These are phyloP conservation scores for Cladophialophora chaetospira DNA, from an alignment of 2,329 filamentous ascomycete species.

Conservation along the genomic window DNA sequence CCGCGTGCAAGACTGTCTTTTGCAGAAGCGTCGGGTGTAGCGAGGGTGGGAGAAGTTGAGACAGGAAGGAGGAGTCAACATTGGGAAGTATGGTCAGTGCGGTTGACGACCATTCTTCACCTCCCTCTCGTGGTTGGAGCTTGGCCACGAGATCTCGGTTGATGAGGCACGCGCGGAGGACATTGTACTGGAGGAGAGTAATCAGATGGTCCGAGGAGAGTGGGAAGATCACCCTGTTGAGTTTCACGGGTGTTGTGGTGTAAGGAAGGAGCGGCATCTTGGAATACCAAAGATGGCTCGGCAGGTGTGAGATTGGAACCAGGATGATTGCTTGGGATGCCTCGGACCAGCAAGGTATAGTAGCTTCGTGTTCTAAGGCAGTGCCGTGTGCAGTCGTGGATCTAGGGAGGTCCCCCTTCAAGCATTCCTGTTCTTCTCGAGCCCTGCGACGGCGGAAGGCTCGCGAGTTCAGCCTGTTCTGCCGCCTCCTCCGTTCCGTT, in stretches of 20 bases:
- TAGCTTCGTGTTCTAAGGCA: background rate
- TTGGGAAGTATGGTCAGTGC: background rate
- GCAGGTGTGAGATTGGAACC: background rate
- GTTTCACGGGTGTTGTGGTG: background rate
- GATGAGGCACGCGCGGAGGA: slow-evolving; percentile 41
- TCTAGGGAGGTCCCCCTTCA: background rate
- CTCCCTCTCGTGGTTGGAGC: background rate
- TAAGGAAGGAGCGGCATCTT: background rate
- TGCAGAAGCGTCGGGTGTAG: slow-evolving; percentile 44
- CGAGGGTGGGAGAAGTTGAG: slow-evolving; percentile 2
- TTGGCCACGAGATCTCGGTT: slow-evolving; percentile 36
- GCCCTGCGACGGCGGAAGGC: slow-evolving; percentile 40
- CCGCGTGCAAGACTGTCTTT: slow-evolving; percentile 41
- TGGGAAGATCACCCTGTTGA: slow-evolving; percentile 39
- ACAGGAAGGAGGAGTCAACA: background rate
- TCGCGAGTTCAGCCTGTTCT: slow-evolving; percentile 50
- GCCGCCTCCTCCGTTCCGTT: slow-evolving; percentile 43
- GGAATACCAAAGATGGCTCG: background rate
- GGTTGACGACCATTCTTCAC: background rate
- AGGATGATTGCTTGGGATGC: slow-evolving; percentile 36
- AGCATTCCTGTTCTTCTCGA: slow-evolving; percentile 16
- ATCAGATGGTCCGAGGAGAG: slow-evolving; percentile 47
- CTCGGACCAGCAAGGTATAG: slow-evolving; percentile 37
- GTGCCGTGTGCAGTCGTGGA: background rate
- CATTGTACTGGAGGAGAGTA: slow-evolving; percentile 47